phyloP scores from a whole-genome alignment of 2,329 filamentous ascomycete species.

The Aureobasidium sp. region DNA sequence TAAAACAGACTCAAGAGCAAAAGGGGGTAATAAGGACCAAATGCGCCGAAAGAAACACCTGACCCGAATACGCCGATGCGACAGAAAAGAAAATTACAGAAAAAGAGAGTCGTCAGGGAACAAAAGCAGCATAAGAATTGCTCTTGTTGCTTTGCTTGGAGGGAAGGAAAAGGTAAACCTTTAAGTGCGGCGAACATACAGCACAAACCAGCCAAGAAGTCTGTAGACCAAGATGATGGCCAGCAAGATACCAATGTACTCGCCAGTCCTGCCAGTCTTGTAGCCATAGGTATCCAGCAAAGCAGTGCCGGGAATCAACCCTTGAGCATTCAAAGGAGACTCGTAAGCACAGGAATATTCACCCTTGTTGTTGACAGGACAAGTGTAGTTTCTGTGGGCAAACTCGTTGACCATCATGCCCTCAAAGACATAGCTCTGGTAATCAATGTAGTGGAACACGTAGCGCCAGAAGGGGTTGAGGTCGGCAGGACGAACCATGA shows the following conservation, averaged over 20 bases:
- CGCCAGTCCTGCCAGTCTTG: conserved; percentile 52
- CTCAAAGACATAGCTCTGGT: conserved; percentile 79
- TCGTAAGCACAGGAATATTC: conserved; percentile 65
- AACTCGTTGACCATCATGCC: conserved; percentile 95
- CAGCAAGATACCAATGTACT: conserved; percentile 71
- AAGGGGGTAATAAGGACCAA: not conserved
- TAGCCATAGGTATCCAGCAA: conserved; percentile 68
- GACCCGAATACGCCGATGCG: not conserved
- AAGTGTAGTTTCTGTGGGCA: conserved; percentile 55
- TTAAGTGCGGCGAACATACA: conserved; percentile 36
- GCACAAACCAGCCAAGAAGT: conserved; percentile 58
- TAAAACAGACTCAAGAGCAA: not conserved
- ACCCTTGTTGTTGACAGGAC: conserved; percentile 53
- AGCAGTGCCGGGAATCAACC: conserved; percentile 62
- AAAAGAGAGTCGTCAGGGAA: conserved; percentile 1
- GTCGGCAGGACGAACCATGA: conserved; percentile 64
- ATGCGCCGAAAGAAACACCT: conserved; percentile 1
- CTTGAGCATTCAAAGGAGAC: conserved; percentile 54
- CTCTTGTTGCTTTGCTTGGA: not conserved
- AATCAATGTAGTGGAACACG: conserved; percentile 83
- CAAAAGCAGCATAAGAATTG: not conserved
- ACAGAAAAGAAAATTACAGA: not conserved
- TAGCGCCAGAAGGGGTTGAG: conserved; percentile 83
- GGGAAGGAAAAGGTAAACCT: too few relatives aligned
- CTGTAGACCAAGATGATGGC: conserved; percentile 69